Conservation (phyloP, 2,329 filamentous ascomycete genomes). For the Clonostachys solani region DNA sequence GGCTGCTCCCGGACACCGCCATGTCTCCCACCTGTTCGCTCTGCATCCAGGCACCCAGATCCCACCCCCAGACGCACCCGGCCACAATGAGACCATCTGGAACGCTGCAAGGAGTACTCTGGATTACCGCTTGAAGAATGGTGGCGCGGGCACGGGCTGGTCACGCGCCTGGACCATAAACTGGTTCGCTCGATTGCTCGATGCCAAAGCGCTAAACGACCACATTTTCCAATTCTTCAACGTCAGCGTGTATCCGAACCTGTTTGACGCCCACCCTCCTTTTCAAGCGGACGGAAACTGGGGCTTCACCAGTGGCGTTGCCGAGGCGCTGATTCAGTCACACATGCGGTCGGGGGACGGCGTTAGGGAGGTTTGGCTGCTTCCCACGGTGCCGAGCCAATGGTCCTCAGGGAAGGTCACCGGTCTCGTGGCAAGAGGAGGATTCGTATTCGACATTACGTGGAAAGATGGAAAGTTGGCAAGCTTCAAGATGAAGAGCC, state of each 20-base stretch:
- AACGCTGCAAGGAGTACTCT: background rate
- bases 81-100: slow-evolving; percentile 1
- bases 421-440: slow-evolving; percentile 1
- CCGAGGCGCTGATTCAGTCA: slow-evolving; percentile 36
- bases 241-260: slow-evolving; percentile 2
- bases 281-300: slow-evolving; percentile 33
- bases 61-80: slow-evolving; percentile 6
- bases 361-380: slow-evolving; percentile 11
- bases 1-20: slow-evolving; percentile 42
- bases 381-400: slow-evolving; percentile 12
- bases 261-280: slow-evolving; percentile 1
- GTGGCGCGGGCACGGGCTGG: slow-evolving; percentile 3
- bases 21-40: slow-evolving; percentile 44
- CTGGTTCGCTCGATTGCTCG: slow-evolving; percentile 1
- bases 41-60: slow-evolving; percentile 34
- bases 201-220: background rate
- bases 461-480: slow-evolving; percentile 4
- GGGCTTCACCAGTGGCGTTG: slow-evolving; percentile 35
- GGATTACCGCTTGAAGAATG: slow-evolving; percentile 1
- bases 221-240: slow-evolving; percentile 4
- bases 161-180: slow-evolving; percentile 3
- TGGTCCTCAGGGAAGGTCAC: background rate
- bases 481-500: slow-evolving; percentile 1
- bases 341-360: slow-evolving; percentile 8
- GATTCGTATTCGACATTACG: slow-evolving; percentile 2